Base-by-base conservation (phyloP, 2,329 filamentous ascomycete genomes). In the Catunica adiposa region DNA sequence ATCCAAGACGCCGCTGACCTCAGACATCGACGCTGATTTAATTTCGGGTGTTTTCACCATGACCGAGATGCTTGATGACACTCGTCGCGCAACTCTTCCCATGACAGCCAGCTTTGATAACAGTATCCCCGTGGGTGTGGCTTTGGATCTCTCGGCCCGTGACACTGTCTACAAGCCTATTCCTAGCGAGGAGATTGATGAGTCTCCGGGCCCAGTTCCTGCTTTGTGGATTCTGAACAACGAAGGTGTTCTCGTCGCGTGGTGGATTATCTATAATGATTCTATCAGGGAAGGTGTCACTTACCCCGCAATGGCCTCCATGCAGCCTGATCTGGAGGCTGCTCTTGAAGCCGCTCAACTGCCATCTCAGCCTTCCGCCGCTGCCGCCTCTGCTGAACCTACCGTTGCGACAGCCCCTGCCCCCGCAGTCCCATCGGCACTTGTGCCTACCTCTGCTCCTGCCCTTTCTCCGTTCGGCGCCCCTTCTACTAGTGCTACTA, bases 181-280 rank as follows among this genome's bases (percentile, higher is more conserved):
- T 57, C 80, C 80, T 20, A 76, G 79, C 1, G 80, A 79, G 60
- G 84, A 94, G 63, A 80, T 94, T 50, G 77, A 84, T 31, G 78
- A 89, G 63, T 94, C 89, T 3, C 76, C 83, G 0, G 82, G 80
- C 1, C 90, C 92, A 11, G 69, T 97, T 7, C 92, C 92, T 4
- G 87, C 83, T 9, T 73, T 95, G 44, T 83, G 92, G 75, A 76
- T 88, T 29, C 72, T 98, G 15, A 97, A 94, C 59, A 83, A 95
- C 61, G 87, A 96, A 63, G 92, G 92, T 60, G 71, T 94, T 8
- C 72, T 98, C 15, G 81, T 80, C 48, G 77, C 82, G 11, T 98
- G 90, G 89, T 96, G 90, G 87, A 70, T 97, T 46, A 78, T 97
- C 20, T 96, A 96, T 69, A 80, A 84, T 37, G 88, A 94, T 44